Conservation (phyloP, 2,329 filamentous ascomycete genomes). For the Fusarium annulatum region DNA sequence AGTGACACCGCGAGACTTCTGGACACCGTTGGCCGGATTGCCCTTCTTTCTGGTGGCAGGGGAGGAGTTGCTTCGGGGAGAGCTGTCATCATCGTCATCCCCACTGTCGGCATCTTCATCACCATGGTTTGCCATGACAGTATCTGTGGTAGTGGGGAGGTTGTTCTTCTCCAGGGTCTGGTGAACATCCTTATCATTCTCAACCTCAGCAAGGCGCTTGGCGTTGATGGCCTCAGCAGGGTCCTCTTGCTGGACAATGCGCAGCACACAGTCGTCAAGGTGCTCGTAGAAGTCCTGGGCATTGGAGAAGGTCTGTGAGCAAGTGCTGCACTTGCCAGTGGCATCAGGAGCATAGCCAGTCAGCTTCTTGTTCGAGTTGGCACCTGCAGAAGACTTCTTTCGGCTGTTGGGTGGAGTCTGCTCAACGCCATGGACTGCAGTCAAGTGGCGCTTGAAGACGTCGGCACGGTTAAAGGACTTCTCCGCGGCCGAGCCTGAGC, state of each 20-base stretch:
- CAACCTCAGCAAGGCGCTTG: slow-evolving; percentile 72
- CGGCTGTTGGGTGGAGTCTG: slow-evolving; percentile 92
- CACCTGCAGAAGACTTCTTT: slow-evolving; percentile 67
- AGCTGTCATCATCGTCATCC: slow-evolving; percentile 64
- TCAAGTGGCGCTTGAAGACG: slow-evolving; percentile 94
- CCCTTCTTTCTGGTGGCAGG: slow-evolving; percentile 64
- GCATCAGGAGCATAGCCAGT: slow-evolving; percentile 79
- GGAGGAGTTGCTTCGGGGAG: slow-evolving; percentile 58
- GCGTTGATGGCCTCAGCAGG: slow-evolving; percentile 76
- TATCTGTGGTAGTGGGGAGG: slow-evolving; percentile 59
- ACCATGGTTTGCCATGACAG: slow-evolving; percentile 59
- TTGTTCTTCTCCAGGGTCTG: slow-evolving; percentile 73
- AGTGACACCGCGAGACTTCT: slow-evolving; percentile 79
- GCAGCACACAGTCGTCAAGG: slow-evolving; percentile 80
- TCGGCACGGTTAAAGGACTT: slow-evolving; percentile 97
- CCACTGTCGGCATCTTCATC: slow-evolving; percentile 63
- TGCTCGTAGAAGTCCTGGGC: slow-evolving; percentile 99
- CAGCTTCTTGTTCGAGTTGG: slow-evolving; percentile 69
- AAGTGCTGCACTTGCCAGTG: slow-evolving; percentile 96
- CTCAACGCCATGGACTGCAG: slow-evolving; percentile 90
- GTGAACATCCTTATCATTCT: slow-evolving; percentile 71
- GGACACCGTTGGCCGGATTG: slow-evolving; percentile 66
- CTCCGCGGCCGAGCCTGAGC: slow-evolving; percentile 86
- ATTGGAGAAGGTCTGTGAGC: slow-evolving; percentile 88
- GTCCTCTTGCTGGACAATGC: slow-evolving; percentile 78